Base-by-base conservation (phyloP, 2,329 filamentous ascomycete species). In the Penicillium sp. region DNA sequence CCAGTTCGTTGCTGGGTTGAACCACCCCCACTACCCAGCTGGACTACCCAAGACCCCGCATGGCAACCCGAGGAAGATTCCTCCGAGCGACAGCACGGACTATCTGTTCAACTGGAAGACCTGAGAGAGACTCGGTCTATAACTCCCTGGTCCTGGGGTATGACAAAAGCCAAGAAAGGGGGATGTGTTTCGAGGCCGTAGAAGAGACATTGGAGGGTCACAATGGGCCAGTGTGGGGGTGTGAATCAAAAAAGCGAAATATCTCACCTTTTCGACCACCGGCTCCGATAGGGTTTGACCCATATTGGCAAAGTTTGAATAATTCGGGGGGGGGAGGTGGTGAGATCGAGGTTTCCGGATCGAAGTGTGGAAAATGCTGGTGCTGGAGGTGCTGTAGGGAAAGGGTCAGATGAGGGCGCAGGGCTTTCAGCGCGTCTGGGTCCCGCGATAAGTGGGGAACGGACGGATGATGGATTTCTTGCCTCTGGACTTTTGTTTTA, bases 251-350 rank as follows among this genome's bases (percentile, higher is more conserved):
- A 43, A 56, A 36, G 38, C 47, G 33, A 56, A 61, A 50, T 55
- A 35, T 54, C 85, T 76, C 85, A 99, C 94, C 93, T 99, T 99
- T 77, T 97, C 94, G 78, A 96, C 90, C 73, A 99, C 93, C 73
- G 94, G 94, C 84, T 99, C 94, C 73, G 93, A 97, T 75, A 99
- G 88, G 79, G 94, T 99, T 84, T 99, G 94, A 86, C 94, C 94
- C 94, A 99, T 99, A 80, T 75, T 83, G 58, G 55, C 61, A 64
- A 60, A 59, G 51, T 59, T 67, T 61, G 64, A 62, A 59, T 61
- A 57, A 60, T 59, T 64, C 53, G 60, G 53, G 53, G 53, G 53
- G 53, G 53, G 56, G 60, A 57, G 51, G 41, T 33, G 33, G 33
- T 49, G 58, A 58, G 57, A 49, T 47, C 53, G 54, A 56, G 42